phyloP scores from a whole-genome alignment of 2,329 filamentous ascomycete species.

The Fusarium solani-melongenae region DNA sequence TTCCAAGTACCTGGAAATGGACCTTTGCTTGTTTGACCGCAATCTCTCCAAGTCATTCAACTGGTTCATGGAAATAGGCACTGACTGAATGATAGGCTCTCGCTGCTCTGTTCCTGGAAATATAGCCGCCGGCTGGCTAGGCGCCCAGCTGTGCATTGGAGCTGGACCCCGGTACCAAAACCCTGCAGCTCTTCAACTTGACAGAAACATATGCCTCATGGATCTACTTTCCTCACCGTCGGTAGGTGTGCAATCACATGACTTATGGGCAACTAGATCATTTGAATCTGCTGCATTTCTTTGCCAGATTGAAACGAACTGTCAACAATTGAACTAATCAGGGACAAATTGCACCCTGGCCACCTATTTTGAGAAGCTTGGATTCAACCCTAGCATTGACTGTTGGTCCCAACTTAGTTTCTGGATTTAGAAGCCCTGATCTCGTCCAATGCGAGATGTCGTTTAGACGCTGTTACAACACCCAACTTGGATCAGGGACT shows the following conservation, averaged over 20 bases:
- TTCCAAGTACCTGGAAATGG: not conserved
- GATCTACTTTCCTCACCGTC: not conserved
- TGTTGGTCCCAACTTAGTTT: not conserved
- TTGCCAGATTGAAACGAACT: not conserved
- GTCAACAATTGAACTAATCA: too few relatives aligned
- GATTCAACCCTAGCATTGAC: not conserved
- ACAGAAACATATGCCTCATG: not conserved
- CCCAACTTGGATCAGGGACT: not conserved
- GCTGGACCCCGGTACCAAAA: not conserved
- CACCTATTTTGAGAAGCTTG: not conserved
- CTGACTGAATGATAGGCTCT: not conserved
- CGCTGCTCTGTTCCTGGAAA: not conserved
- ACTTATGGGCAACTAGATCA: not conserved
- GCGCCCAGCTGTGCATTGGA: not conserved
- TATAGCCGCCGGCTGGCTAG: not conserved
- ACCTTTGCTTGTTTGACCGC: not conserved
- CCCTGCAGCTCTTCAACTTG: not conserved
- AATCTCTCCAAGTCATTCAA: not conserved
- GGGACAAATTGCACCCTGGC: not conserved
- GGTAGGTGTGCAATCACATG: not conserved
- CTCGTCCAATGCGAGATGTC: not conserved
- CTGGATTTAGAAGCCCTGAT: not conserved
- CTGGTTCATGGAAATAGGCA: not conserved
- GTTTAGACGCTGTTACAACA: not conserved
- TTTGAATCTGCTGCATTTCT: not conserved